These are phyloP conservation scores for Termitomyces sp. DNA, from an alignment of 768 basidiomycete species.

Conservation along the genomic window DNA sequence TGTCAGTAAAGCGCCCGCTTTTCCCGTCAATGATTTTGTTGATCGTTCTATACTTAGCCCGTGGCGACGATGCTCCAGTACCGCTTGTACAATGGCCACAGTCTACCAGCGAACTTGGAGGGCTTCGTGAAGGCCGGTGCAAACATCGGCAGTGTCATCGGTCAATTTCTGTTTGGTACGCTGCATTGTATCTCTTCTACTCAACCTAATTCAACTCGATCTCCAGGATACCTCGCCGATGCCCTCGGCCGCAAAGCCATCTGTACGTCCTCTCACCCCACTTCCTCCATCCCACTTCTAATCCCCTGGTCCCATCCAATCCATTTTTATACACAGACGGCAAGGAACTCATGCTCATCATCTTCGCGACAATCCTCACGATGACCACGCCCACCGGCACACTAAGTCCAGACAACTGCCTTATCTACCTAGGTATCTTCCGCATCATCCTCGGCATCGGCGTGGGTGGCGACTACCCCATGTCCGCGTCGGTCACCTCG, in stretches of 20 bases:
- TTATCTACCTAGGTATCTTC: slow-evolving; percentile 65
- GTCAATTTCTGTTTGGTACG: slow-evolving; percentile 60
- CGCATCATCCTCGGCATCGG: slow-evolving; percentile 76
- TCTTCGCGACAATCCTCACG: slow-evolving; percentile 69
- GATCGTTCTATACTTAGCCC: slow-evolving; percentile 34
- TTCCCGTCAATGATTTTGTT: background rate
- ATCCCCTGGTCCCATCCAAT: background rate
- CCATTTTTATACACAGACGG: slow-evolving; percentile 42
- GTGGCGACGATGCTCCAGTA: slow-evolving; percentile 68
- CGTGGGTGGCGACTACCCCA: slow-evolving; percentile 78
- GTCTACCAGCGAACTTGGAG: slow-evolving; percentile 51
- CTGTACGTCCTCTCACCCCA: slow-evolving; percentile 31
- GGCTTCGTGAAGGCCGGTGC: slow-evolving; percentile 64
- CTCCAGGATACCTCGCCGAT: slow-evolving; percentile 59
- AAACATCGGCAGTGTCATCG: slow-evolving; percentile 72
- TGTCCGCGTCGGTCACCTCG: slow-evolving; percentile 66
- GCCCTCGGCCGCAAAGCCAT: slow-evolving; percentile 66
- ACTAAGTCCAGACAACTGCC: slow-evolving; percentile 44
- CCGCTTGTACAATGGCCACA: slow-evolving; percentile 49
- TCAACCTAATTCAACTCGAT: background rate
- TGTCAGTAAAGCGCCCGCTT: slow-evolving; percentile 27
- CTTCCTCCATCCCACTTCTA: background rate
- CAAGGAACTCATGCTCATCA: slow-evolving; percentile 79
- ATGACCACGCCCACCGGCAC: slow-evolving; percentile 63
- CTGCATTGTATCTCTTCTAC: background rate